Base-by-base conservation (phyloP, 345 rosid genomes). In the Erodium maritimum region DNA sequence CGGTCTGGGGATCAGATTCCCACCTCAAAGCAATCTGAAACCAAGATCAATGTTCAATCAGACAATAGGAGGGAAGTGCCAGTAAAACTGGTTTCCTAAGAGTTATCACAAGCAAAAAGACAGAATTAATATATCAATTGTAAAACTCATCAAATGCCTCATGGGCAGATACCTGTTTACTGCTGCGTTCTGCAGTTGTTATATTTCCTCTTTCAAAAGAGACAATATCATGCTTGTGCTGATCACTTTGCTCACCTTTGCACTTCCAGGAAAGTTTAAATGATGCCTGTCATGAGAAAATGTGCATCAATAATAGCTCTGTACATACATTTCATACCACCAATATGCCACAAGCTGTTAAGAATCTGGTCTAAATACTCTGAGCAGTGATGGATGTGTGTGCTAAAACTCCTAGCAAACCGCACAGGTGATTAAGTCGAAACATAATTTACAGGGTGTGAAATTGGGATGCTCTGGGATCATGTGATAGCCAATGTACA, bases 241-340 rank as follows among this genome's bases (percentile, higher is more conserved):
- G 97, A 73, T 94, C 95, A 65, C 84, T 80, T 63, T 67, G 66
- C 34, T 85, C 86, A 37, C 96, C 96, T 61, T 85, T 87, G 77
- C 90, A 87, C 48, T 90, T 72, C 99, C 99, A 94, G 58, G 95
- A 77, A 59, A 94, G 99, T 64, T 94, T 94, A 70, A 94, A 94
- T 20, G 97, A 84, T 67, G 99, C 99, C 99, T 94, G 80, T 64
- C 48, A 13, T 75, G 68, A 21, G 57, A 69, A 58, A 75, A 19
- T 59, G 21, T 65, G 58, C 55, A 65, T 66, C 29, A 56, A n/a
- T 23, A 33, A 63, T 50, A 50, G 57, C 56, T 54, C 56, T 50
- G n/a, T 45, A 50, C 33, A 61, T 62, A 64, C 24, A 58, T 23
- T 21, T 59, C 22, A 9, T 56, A 22, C 37, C 21, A 50, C 50